Base-by-base conservation (phyloP, 495 filamentous ascomycete genomes). In the Haplographium delicatum region DNA sequence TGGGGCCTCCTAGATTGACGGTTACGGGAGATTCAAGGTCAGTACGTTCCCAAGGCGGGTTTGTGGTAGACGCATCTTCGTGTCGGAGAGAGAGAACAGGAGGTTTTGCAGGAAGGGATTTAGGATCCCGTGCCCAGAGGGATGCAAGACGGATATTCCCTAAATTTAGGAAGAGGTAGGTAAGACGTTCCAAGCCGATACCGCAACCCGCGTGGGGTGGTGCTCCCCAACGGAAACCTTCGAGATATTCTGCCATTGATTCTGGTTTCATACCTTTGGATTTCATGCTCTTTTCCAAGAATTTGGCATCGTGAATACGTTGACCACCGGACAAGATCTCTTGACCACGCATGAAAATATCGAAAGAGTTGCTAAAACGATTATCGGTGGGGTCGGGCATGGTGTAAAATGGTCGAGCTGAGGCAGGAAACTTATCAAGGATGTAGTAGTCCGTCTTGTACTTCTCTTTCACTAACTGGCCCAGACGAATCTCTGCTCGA, bases 341-440 rank as follows among this genome's bases (percentile, higher is more conserved):
- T 62, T 96, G 91, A 4, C 91, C 91, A 9, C 91, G 87, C 44
- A 96, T 76, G 69, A 96, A 96, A 60, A 96, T 91, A 65, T 96
- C 90, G 55, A 96, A 96, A 0, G 91, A 94, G 67, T 95, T 96
- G 34, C 90, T 95, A 60, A 77, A 75, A 2, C 72, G 73, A 6
- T 78, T 68, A 57, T 95, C 81, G 8, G 82, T 68, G 2, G 86
- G 76, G 47, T 96, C 90, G 0, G 88, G 86, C 78, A 95, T 91
- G n/a, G 91, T 86, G 57, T 96, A 96, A 69, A 96, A 96, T 2
- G 91, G 91, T 28, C 91, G 79, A 5, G 85, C 91, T 8, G 82
- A 81, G 1, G 76, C 68, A 10, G 91, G 91, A 65, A 95, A 96
- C 60, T 95, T 95, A 78, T 96, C 91, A 44, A 96, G 80, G 34